These are phyloP conservation scores for Filobasidium floriforme DNA, from an alignment of 768 basidiomycete genomes.

Conservation along the genomic window DNA sequence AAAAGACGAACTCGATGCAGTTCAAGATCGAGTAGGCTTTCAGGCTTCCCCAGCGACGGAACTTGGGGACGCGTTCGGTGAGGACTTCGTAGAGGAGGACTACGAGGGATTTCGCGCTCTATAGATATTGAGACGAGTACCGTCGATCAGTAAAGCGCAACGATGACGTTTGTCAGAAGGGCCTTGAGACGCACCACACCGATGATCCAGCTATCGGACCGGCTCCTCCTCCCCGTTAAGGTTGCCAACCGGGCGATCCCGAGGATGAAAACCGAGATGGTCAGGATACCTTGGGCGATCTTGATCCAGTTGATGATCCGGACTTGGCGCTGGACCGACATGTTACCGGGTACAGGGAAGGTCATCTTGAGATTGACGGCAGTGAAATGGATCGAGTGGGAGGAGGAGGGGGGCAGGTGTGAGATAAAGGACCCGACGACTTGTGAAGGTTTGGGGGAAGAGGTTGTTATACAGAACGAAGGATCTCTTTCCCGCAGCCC, in stretches of 20 bases:
- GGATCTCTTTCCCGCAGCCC: too few species aligned
- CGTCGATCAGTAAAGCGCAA: background rate
- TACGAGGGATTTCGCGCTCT: background rate
- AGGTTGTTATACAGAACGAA: too few species aligned
- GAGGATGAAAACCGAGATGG: background rate
- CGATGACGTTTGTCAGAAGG: background rate
- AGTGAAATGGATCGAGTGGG: too few species aligned
- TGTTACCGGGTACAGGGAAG: background rate
- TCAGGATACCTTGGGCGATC: background rate
- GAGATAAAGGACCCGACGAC: too few species aligned
- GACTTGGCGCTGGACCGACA: background rate
- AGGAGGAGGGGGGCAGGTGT: too few species aligned
- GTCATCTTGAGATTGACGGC: background rate
- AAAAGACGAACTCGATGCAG: constrained; percentile 1
- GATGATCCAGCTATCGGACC: constrained; percentile 1
- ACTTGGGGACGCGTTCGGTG: background rate
- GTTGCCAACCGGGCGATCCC: background rate
- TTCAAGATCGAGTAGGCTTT: constrained; percentile 5
- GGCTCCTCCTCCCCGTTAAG: background rate
- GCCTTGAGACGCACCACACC: background rate
- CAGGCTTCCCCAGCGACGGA: background rate
- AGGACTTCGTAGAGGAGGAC: background rate
- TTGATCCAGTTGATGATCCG: background rate
- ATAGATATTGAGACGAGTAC: too few species aligned
- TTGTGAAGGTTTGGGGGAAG: too few species aligned